Evolutionary conservation across 352 stramenopile genomes (phyloP), one percentile per base, ranked within the genome.

Genomic region (Phytophthora fragariaefolia): DNA sequence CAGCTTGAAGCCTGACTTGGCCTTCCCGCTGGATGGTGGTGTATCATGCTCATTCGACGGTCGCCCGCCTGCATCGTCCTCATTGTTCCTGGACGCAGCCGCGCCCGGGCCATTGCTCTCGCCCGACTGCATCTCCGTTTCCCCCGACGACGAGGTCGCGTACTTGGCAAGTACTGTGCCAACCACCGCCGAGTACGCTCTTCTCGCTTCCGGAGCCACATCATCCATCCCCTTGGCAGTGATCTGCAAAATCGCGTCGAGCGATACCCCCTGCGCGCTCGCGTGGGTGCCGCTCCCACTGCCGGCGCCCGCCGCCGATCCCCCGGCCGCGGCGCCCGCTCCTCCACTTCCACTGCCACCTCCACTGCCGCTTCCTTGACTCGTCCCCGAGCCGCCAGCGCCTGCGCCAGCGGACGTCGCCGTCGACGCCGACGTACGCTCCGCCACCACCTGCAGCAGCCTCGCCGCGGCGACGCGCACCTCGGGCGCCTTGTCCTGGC

Each of bases 181-280:
- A 1, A 94, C 82, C 17, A 92, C 81, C 5, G 88, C 80, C 4
- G 87, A 74, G 48, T 77, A 91, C 12, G 80, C 81, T 27, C 80
- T 78, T 42, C 85, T 80, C 4, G 73, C 80, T 58, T 93, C 87
- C 0, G 85, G 83, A 9, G 85, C 58, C 6, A 51, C 55, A 63
- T 96, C 89, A 23, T 95, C 89, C 76, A 96, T 89, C 0, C 83
- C 85, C 27, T 96, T 96, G 7, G 66, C 70, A 12, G 85, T 80
- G 0, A 90, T 80, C 30, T 87, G 75, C 57, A 94, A 77, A 45
- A 96, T 85, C 7, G 80, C 58, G 49, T 96, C 86, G 3, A 94
- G 74, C 9, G 79, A 87, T 10, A 90, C 81, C 6, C 76, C 70
- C n/a, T 61, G 38, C 18, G 45, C 27, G 24, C 24, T 57, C 18